A percentile compares a stretch with the other conserved stretches of the same genome.
These are phyloP conservation scores for Nakazawaea siamensis DNA, from an alignment of 805 yeast species.

Conservation along the genomic window DNA sequence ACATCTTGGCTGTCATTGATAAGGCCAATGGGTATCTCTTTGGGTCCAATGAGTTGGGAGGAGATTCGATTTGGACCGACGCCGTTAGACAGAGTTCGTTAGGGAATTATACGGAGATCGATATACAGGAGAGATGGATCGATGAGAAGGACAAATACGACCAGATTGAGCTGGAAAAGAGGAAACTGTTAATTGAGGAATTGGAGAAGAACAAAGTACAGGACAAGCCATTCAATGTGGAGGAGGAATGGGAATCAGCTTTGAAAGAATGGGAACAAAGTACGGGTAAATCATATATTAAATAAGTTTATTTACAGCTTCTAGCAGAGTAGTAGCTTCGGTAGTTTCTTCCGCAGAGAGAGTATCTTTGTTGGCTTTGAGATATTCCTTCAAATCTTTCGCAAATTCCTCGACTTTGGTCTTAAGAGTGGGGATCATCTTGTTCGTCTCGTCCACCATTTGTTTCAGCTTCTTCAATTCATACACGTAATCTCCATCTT, in stretches of 20 bases:
- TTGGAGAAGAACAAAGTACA: conserved; percentile 29
- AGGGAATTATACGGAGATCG: conserved; percentile 53
- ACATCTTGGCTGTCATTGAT: conserved; percentile 68
- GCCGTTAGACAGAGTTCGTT: conserved; percentile 59
- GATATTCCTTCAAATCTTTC: conserved; percentile 28
- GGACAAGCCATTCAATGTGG: conserved; percentile 39
- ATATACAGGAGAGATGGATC: conserved; percentile 93
- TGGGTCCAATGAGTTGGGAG: conserved; percentile 91
- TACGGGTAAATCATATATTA: conserved; percentile 9
- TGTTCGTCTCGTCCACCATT: conserved; percentile 45
- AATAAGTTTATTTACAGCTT: conserved; percentile 7
- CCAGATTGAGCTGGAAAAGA: conserved; percentile 41
- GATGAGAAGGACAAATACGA: conserved; percentile 79
- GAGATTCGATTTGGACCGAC: conserved; percentile 98
- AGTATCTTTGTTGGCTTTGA: conserved; percentile 20
- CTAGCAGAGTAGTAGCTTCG: conserved; percentile 20
- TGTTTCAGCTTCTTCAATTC: conserved; percentile 51
- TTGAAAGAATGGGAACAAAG: conserved; percentile 47
- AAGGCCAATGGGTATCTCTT: conserved; percentile 90
- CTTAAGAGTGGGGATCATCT: conserved; percentile 40
- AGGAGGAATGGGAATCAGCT: conserved; percentile 66
- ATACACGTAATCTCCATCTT: conserved; percentile 44
- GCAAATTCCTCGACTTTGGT: conserved; percentile 31
- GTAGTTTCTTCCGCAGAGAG: conserved; percentile 26
- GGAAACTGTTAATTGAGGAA: conserved; percentile 26